Base-by-base conservation (phyloP, 352 stramenopile species). In the Pythium aquatile region DNA sequence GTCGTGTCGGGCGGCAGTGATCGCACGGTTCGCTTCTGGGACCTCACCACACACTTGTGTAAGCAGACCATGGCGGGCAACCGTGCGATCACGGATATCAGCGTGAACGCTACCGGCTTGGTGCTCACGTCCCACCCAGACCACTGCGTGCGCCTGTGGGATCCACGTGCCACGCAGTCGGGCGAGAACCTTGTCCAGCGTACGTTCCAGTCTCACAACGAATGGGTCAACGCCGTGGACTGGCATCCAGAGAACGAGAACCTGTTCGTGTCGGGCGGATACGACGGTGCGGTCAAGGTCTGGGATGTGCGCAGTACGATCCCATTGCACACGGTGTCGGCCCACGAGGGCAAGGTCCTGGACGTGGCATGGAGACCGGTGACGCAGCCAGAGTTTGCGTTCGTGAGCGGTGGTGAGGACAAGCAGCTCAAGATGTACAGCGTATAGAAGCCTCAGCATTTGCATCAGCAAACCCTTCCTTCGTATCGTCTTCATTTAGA, bases 341-440 rank as follows among this genome's bases (percentile, higher is more conserved):
- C 83, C 17, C 87, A 95, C 63, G 74, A 87, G 49, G 85, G 83
- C 66, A 95, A 95, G 67, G 70, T 77, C 53, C 74, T 95, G 11
- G 77, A 65, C 26, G 59, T 94, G 9, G 77, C 80, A 6, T 95
- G 87, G 87, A 70, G 80, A 66, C 70, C 69, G 28, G 51, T 66
- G 35, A 63, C 75, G 17, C 56, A 74, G 46, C 52, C 55, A 20
- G 65, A 61, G 54, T 58, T 85, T 32, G 74, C 80, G 20, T 90
- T 94, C 35, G 86, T 82, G 37, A 92, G 81, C n/a, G 86, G 86
- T 33, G 86, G 86, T 16, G 83, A 90, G 28, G 86, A 95, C 75
- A 92, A 90, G 74, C 85, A 93, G 72, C 74, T 95, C 28, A 93
- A 93, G 73, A 83, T 93, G 62, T 95, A 87, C 66, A 90, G 79